phyloP scores from a whole-genome alignment of 1,139 yeast genomes.

The Diutina mesorugosa region DNA sequence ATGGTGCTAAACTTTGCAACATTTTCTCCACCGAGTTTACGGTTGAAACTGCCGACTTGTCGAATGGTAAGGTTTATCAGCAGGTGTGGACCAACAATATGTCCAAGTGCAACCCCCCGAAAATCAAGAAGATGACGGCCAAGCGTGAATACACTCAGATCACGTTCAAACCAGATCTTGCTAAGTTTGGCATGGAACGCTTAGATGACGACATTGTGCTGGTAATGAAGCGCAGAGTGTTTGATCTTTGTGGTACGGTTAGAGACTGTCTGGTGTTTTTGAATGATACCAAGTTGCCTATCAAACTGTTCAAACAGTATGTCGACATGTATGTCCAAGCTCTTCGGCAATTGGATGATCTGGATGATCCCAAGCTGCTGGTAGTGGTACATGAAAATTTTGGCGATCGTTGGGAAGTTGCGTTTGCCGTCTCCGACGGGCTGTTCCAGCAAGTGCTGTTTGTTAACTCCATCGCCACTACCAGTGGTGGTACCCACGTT shows the following conservation, averaged over 20 bases:
- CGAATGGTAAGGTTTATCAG: slow-evolving; percentile 45
- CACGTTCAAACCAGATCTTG: slow-evolving; percentile 79
- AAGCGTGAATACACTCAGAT: slow-evolving; percentile 76
- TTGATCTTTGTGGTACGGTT: slow-evolving; percentile 94
- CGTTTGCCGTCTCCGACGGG: slow-evolving; percentile 89
- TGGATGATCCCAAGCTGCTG: slow-evolving; percentile 20
- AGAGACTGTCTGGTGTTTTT: slow-evolving; percentile 67
- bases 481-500: slow-evolving; percentile 95
- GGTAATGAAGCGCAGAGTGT: slow-evolving; percentile 85
- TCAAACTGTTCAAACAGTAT: slow-evolving; percentile 71
- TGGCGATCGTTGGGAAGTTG: slow-evolving; percentile 80
- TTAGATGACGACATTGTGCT: slow-evolving; percentile 76
- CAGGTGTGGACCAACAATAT: slow-evolving; percentile 87
- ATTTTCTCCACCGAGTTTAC: slow-evolving; percentile 83
- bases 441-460: slow-evolving; percentile 89
- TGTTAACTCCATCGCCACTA: slow-evolving; percentile 95
- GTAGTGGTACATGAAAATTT: slow-evolving; percentile 72
- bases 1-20: slow-evolving; percentile 89
- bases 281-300: slow-evolving; percentile 60
- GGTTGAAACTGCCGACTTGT: slow-evolving; percentile 81
- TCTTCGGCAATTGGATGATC: slow-evolving; percentile 22
- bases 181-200: slow-evolving; percentile 70
- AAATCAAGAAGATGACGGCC: slow-evolving; percentile 46
- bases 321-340: slow-evolving; percentile 87
- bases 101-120: slow-evolving; percentile 68